These are phyloP conservation scores for Cornus controversa DNA, from an alignment of 148 eudicot species.

Conservation along the genomic window DNA sequence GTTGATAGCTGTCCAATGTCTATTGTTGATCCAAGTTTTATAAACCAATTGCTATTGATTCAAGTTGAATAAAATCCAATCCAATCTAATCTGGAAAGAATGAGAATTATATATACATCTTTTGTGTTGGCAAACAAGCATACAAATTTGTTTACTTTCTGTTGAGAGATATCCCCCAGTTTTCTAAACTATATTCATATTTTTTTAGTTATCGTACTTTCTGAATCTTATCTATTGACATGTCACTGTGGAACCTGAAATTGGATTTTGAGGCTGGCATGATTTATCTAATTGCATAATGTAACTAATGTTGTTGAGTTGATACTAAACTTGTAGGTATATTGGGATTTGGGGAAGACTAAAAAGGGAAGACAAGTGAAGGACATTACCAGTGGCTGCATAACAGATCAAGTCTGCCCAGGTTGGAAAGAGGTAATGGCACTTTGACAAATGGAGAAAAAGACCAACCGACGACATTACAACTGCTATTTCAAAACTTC, in stretches of 20 bases:
- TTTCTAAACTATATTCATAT: neutral
- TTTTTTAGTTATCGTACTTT: neutral
- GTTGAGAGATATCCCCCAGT: neutral
- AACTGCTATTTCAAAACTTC: neutral
- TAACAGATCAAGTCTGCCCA: neutral
- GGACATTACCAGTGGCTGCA: neutral
- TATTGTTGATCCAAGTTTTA: too few relatives aligned
- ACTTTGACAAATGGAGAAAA: neutral
- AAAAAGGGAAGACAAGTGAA: neutral
- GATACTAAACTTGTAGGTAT: neutral
- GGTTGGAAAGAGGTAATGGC: neutral
- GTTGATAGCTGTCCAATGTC: too few relatives aligned
- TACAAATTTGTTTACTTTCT: too few relatives aligned
- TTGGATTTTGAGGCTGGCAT: neutral
- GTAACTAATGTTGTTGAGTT: neutral
- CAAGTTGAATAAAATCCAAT: neutral
- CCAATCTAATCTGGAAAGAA: neutral
- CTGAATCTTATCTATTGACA: neutral
- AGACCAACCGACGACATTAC: neutral
- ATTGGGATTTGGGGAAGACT: constrained; percentile 4
- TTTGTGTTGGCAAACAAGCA: too few relatives aligned
- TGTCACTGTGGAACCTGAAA: neutral
- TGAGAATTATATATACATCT: neutral
- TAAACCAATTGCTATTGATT: neutral
- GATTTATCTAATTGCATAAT: neutral